These are phyloP conservation scores for Thraustochytrium sp. DNA, from an alignment of 352 stramenopile species.

Conservation along the genomic window DNA sequence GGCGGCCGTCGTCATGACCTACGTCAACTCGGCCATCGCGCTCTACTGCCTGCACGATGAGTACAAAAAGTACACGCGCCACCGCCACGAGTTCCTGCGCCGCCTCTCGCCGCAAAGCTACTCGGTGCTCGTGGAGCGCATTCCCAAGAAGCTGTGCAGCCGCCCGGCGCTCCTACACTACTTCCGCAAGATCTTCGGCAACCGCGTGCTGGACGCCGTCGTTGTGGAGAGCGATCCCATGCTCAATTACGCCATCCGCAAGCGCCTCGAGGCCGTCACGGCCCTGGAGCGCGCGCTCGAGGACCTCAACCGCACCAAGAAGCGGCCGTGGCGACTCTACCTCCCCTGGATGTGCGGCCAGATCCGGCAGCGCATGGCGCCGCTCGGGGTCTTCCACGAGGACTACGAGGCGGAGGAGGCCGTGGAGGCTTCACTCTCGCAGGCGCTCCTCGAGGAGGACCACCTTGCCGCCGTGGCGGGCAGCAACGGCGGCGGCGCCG, in stretches of 20 bases:
- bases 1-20: conserved; percentile 24
- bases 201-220: neutral
- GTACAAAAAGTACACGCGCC: conserved; percentile 17
- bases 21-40: conserved; percentile 23
- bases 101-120: neutral
- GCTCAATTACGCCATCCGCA: conserved; percentile 21
- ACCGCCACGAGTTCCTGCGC: conserved; percentile 30
- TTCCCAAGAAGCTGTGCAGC: conserved; percentile 18
- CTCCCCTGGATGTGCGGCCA: conserved; percentile 30
- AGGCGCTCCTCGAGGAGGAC: neutral
- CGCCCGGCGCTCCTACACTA: conserved; percentile 22
- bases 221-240: conserved; percentile 38
- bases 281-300: conserved; percentile 1
- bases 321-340: conserved; percentile 30
- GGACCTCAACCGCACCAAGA: neutral
- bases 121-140: conserved; percentile 26
- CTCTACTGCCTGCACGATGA: conserved; percentile 22
- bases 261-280: neutral
- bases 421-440: neutral
- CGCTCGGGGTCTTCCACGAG: conserved; percentile 6
- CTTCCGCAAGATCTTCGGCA: conserved; percentile 43
- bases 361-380: conserved; percentile 2
- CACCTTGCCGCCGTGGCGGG: too few species aligned
- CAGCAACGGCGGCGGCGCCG: too few species aligned
- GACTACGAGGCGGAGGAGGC: neutral